Evolutionary conservation across 306 rosid genomes (phyloP), one percentile per base, ranked within the genome.

Genomic region (Malus asiatica): DNA sequence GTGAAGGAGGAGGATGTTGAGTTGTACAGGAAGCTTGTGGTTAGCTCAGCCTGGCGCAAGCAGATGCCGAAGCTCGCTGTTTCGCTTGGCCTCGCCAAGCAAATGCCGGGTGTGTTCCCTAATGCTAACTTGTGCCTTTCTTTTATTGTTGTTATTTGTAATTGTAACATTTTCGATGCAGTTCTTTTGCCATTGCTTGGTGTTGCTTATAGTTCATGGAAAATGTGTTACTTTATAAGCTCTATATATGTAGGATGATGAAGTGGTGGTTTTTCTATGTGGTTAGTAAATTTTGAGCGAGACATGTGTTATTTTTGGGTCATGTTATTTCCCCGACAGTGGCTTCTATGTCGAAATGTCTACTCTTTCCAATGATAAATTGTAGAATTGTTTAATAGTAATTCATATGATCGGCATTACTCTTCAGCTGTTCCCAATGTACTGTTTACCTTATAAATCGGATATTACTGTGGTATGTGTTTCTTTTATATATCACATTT

Each of bases 41-140:
- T 92, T 78, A 91, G 88, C 25, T 95, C 97, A 11, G 97, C 99
- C 19, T 95, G 99, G 99, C 83, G 99, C 86, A 95, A 90, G 86
- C 99, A 92, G 88, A 95, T 92, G 99, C 99, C 99, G 0, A 95
- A 92, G 86, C 97, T 95, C 44, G 99, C 98, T 0, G 92, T 92
- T 66, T 95, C 97, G 0, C 99, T 95, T 29, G 99, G 99, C 68
- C 96, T 95, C n/a, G 62, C 90, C 18, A 77, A 89, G 33, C 87
- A 92, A 81, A 92, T 95, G 99, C 98, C 99, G 5, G 97, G 99
- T 95, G 66, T 23, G 77, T 69, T 70, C 20, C 66, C 61, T 22
- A 51, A 6, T n/a, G 59, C 57, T 23, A 19, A 68, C 13, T 14
- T 70, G 14, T 8, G 38, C 15, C 29, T 57, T 63, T 45, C 4